Percentiles rank a stretch among this genome's conserved stretches.
Conservation (phyloP, 225 moss, liverwort and hornwort species). For the Straminergon stramineum region DNA sequence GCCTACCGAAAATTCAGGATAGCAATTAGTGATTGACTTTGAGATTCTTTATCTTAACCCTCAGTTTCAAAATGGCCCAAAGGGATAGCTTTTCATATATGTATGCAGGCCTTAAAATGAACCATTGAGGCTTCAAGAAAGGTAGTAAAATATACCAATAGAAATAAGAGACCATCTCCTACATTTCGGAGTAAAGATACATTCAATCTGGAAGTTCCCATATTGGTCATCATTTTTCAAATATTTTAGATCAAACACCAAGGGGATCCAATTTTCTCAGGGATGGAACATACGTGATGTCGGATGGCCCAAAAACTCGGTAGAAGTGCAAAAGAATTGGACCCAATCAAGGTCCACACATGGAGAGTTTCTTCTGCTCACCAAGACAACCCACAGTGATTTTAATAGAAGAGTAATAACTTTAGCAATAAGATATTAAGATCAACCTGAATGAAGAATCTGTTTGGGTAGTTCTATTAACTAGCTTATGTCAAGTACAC, state of each 20-base stretch:
- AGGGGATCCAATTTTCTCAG: not conserved
- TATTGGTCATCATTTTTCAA: not conserved
- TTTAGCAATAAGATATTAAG: not conserved
- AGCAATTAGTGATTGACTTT: not conserved
- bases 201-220: not conserved
- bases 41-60: too few species aligned
- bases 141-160: not conserved
- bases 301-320: slow-evolving; percentile 72
- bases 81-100: not conserved
- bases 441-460: not conserved
- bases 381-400: not conserved
- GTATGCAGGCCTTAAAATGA: not conserved
- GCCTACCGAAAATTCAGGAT: slow-evolving; percentile 12
- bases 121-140: not conserved
- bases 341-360: slow-evolving; percentile 50
- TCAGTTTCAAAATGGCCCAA: not conserved
- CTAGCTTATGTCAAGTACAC: too few species aligned
- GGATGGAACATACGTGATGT: slow-evolving; percentile 36
- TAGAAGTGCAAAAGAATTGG: slow-evolving; percentile 68
- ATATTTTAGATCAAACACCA: too few species aligned
- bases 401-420: not conserved
- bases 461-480: not conserved
- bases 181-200: not conserved
- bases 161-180: not conserved
- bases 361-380: slow-evolving; percentile 58